phyloP scores from a whole-genome alignment of 805 yeast species.

The Schwanniomyces pseudopolymorphus region DNA sequence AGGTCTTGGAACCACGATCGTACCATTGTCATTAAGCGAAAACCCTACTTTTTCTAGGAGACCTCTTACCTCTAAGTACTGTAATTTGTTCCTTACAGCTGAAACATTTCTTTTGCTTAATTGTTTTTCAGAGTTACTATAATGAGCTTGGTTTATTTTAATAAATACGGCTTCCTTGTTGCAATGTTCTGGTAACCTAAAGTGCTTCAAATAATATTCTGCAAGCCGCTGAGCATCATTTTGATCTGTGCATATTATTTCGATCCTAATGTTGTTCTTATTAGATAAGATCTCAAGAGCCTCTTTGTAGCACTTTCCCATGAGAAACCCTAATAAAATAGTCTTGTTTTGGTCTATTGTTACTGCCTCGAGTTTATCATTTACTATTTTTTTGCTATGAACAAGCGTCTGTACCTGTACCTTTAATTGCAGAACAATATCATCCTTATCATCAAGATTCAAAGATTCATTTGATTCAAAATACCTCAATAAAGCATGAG shows the following conservation, averaged over 20 bases:
- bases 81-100: neutral
- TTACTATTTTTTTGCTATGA: neutral
- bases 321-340: constrained; percentile 15
- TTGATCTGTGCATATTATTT: neutral
- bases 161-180: neutral
- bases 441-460: neutral
- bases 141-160: neutral
- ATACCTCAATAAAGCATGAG: constrained; percentile 1
- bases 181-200: neutral
- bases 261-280: neutral
- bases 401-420: neutral
- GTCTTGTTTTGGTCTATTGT: constrained; percentile 14
- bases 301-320: constrained; percentile 16
- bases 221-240: neutral
- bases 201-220: neutral
- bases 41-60: constrained; percentile 2
- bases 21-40: neutral
- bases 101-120: neutral
- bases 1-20: neutral
- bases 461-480: neutral
- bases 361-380: neutral
- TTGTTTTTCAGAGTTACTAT: neutral
- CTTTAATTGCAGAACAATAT: neutral
- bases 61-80: constrained; percentile 1
- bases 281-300: constrained; percentile 13